Percentiles rank a stretch among this genome's conserved stretches.
Evolutionary conservation across 129 eudicot species (phyloP).

Genomic region (Daucus carota): DNA sequence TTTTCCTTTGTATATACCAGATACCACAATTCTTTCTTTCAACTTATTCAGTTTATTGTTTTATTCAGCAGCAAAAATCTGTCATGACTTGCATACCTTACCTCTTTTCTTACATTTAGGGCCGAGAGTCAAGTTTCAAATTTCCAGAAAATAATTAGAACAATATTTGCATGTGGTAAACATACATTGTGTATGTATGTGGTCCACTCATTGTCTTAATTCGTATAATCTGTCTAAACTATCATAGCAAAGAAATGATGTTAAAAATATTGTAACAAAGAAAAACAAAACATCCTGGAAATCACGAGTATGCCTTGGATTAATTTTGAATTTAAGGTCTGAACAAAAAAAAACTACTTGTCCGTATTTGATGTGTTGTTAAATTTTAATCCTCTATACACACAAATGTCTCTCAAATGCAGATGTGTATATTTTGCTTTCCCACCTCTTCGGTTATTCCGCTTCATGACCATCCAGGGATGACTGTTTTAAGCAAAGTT

Average conservation of each 20-base stretch:
- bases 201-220: neutral
- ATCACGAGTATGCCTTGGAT: neutral
- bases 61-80: neutral
- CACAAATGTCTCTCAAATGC: slow-evolving; percentile 35
- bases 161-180: neutral
- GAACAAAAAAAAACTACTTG: neutral
- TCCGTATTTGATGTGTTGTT: neutral
- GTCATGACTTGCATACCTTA: neutral
- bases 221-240: neutral
- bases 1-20: neutral
- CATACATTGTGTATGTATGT: neutral
- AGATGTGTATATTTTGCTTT: slow-evolving; percentile 98
- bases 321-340: neutral
- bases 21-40: neutral
- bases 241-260: neutral
- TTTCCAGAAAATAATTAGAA: neutral
- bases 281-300: neutral
- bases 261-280: neutral
- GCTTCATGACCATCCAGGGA: slow-evolving; percentile 91
- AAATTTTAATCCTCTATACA: slow-evolving; percentile 14
- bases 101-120: neutral
- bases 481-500: slow-evolving; percentile 91
- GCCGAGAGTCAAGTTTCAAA: neutral
- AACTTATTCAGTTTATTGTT: neutral
- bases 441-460: slow-evolving; percentile 95